Evolutionary conservation across 2,329 filamentous ascomycete genomes (phyloP).

Genomic region (Colletotrichum sp.): DNA sequence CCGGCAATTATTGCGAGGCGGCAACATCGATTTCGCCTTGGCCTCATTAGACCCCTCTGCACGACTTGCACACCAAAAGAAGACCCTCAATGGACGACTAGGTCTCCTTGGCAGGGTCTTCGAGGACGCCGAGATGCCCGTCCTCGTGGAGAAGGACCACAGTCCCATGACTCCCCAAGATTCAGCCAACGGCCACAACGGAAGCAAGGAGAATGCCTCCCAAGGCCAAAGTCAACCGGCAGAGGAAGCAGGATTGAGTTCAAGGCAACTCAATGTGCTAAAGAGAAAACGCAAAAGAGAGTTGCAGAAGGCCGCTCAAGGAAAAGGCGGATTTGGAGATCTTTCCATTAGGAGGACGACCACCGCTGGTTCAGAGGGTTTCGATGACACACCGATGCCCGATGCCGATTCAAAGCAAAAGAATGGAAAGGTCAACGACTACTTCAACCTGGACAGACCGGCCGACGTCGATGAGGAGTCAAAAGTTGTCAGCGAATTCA

Average conservation of each 20-base stretch:
- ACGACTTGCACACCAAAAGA: conserved; percentile 86
- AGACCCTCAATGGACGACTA: conserved; percentile 80
- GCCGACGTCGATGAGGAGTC: conserved; percentile 83
- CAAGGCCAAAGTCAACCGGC: conserved; percentile 43
- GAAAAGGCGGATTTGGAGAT: conserved; percentile 89
- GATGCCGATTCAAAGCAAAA: conserved; percentile 58
- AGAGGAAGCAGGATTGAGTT: conserved; percentile 80
- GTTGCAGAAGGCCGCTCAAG: conserved; percentile 82
- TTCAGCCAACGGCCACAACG: conserved; percentile 35
- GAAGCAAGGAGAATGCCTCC: conserved; percentile 38
- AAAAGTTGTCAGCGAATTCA: conserved; percentile 95
- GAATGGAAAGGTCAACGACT: conserved; percentile 75
- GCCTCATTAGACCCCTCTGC: conserved; percentile 82
- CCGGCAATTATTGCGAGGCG: conserved; percentile 82
- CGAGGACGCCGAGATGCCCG: conserved; percentile 78
- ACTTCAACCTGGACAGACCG: conserved; percentile 86
- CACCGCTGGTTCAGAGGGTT: conserved; percentile 65
- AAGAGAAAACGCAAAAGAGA: conserved; percentile 94
- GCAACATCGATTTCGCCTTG: conserved; percentile 84
- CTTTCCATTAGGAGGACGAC: conserved; percentile 72
- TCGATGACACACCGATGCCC: conserved; percentile 62
- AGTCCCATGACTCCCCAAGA: conserved; percentile 53
- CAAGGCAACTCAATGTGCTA: conserved; percentile 90
- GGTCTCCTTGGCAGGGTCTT: conserved; percentile 85
- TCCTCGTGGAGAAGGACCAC: conserved; percentile 53